Evolutionary conservation across 768 basidiomycete genomes (phyloP).

Genomic region (Pilatotrama ljubarskyi): DNA sequence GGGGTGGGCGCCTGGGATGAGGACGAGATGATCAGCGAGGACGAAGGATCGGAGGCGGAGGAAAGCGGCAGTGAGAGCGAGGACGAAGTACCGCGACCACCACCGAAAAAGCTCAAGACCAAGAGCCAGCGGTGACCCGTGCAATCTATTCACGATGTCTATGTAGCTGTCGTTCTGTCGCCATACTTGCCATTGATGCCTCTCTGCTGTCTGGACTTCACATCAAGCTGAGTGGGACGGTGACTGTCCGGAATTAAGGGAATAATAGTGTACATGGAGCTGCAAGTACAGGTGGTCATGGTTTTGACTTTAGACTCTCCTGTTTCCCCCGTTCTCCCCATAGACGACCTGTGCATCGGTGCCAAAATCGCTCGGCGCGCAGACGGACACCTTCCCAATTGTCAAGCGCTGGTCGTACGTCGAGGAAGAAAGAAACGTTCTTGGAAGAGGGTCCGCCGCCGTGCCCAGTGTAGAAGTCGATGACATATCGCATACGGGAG

Average conservation of each 20-base stretch:
- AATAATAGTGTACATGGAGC: slow-evolving; percentile 12
- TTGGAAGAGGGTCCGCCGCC: slow-evolving; percentile 43
- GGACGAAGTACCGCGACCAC: slow-evolving; percentile 41
- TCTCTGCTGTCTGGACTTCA: not conserved
- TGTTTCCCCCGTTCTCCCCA: slow-evolving; percentile 12
- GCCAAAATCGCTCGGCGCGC: slow-evolving; percentile 63
- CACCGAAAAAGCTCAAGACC: slow-evolving; percentile 57
- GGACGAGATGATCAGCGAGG: slow-evolving; percentile 63
- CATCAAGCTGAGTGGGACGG: no score
- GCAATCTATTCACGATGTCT: not conserved
- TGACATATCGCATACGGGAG: slow-evolving; percentile 85
- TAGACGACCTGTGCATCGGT: slow-evolving; percentile 31
- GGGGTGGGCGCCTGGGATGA: slow-evolving; percentile 29
- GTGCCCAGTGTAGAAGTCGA: slow-evolving; percentile 96
- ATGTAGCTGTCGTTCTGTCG: not conserved
- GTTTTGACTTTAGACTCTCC: slow-evolving; percentile 3
- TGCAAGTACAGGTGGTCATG: not conserved
- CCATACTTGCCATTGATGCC: not conserved
- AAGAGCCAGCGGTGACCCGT: slow-evolving; percentile 44
- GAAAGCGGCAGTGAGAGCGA: slow-evolving; percentile 50
- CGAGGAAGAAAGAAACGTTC: slow-evolving; percentile 86
- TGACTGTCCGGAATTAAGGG: not conserved
- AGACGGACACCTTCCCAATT: slow-evolving; percentile 92
- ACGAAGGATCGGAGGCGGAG: slow-evolving; percentile 42
- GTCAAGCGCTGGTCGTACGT: slow-evolving; percentile 92